Percentiles rank a stretch among this genome's conserved stretches.
These are phyloP conservation scores for Botrytis galanthina DNA, from an alignment of 2,329 filamentous ascomycete species.

Conservation along the genomic window DNA sequence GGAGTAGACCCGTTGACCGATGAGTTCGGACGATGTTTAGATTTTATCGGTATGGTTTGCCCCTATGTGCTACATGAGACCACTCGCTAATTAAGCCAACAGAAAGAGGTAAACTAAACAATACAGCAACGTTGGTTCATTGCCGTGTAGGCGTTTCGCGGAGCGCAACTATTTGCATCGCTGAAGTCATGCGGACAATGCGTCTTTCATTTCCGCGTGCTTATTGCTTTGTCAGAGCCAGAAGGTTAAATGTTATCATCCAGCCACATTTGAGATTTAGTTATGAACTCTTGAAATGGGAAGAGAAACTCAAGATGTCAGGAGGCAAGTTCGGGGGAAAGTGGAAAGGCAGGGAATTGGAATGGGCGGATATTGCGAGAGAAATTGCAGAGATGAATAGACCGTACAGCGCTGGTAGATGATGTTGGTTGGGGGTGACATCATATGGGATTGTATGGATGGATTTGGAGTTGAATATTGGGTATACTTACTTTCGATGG, in stretches of 20 bases:
- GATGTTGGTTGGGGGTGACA: background rate
- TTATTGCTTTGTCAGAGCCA: slow-evolving; percentile 93
- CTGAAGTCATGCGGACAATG: slow-evolving; percentile 89
- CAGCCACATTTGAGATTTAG: slow-evolving; percentile 93
- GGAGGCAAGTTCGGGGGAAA: slow-evolving; percentile 41
- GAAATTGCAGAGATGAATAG: slow-evolving; percentile 96
- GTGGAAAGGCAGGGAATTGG: slow-evolving; percentile 69
- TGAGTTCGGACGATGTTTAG: slow-evolving; percentile 80
- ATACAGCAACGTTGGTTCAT: slow-evolving; percentile 87
- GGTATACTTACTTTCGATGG: background rate
- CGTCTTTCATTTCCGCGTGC: slow-evolving; percentile 83
- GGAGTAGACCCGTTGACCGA: slow-evolving; percentile 88
- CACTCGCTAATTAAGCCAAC: slow-evolving; percentile 24
- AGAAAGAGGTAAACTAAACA: slow-evolving; percentile 77
- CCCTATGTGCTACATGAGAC: slow-evolving; percentile 9
- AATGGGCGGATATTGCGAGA: slow-evolving; percentile 84
- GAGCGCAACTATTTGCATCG: slow-evolving; percentile 96
- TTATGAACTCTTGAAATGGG: slow-evolving; percentile 95
- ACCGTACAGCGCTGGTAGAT: slow-evolving; percentile 70
- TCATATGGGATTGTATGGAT: slow-evolving; percentile 1
- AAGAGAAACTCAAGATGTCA: slow-evolving; percentile 63
- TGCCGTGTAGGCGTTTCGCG: slow-evolving; percentile 94
- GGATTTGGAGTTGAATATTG: background rate
- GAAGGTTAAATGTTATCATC: slow-evolving; percentile 94
- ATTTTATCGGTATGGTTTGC: slow-evolving; percentile 77